Evolutionary conservation across 2,329 filamentous ascomycete genomes (phyloP).

Genomic region (Venturia carpophila): DNA sequence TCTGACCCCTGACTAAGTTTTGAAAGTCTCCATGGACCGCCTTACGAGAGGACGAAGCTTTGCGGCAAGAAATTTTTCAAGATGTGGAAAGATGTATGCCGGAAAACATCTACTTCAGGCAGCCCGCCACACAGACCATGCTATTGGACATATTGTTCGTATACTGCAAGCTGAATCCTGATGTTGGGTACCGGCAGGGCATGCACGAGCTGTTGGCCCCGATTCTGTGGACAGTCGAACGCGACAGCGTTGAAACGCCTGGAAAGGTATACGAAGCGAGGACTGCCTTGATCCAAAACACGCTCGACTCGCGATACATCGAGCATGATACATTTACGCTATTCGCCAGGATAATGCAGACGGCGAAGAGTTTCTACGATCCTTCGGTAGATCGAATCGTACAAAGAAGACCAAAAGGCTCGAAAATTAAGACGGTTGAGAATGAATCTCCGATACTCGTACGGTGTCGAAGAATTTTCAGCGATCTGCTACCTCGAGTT

Average conservation of each 20-base stretch:
- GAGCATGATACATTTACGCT: slow-evolving; percentile 88
- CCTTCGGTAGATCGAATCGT: slow-evolving; percentile 38
- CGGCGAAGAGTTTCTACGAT: slow-evolving; percentile 80
- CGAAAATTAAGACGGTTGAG: slow-evolving; percentile 20
- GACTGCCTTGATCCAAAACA: slow-evolving; percentile 43
- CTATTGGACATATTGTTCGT: slow-evolving; percentile 88
- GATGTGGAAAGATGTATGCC: slow-evolving; percentile 88
- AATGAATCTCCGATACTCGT: slow-evolving; percentile 67
- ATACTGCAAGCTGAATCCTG: slow-evolving; percentile 86
- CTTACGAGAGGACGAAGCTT: slow-evolving; percentile 73
- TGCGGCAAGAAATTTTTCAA: slow-evolving; percentile 83
- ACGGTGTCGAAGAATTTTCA: slow-evolving; percentile 79
- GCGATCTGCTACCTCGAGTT: slow-evolving; percentile 65
- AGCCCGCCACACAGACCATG: slow-evolving; percentile 67
- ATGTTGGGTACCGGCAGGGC: slow-evolving; percentile 87
- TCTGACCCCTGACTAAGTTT: slow-evolving; percentile 42
- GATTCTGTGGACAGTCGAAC: slow-evolving; percentile 73
- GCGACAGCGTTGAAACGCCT: slow-evolving; percentile 57
- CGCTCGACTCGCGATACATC: slow-evolving; percentile 64
- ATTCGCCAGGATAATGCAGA: slow-evolving; percentile 82
- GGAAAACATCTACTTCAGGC: slow-evolving; percentile 83
- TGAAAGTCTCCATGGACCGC: slow-evolving; percentile 81
- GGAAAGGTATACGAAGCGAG: slow-evolving; percentile 26
- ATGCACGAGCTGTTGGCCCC: slow-evolving; percentile 97
- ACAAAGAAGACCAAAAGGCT: neutral